Base-by-base conservation (phyloP, 495 filamentous ascomycete species). In the Xylaria cubensis region DNA sequence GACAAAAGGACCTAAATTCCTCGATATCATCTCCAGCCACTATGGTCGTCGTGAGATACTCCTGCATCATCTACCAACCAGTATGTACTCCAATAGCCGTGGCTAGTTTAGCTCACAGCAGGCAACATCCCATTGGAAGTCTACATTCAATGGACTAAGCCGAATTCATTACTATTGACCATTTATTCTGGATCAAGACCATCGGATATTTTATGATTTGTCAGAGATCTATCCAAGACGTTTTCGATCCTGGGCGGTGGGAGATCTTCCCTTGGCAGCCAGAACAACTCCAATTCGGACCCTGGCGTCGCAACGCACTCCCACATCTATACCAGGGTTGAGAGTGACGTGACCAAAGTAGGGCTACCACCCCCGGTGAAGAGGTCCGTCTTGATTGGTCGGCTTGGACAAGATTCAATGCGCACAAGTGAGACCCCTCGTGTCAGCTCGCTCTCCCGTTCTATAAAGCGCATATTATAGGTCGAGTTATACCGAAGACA, bases 121-220 rank as follows among this genome's bases (percentile, higher is more conserved):
- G 29, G 21, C 46, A 48, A 8, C 8, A 66, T 44, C 64, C 21
- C 36, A 61, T 58, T 10, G 34, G 39, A 4, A 26, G 59, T 44
- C 39, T 42, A 44, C 50, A n/a, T 39, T 24, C 10, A 55, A 36
- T 17, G 34, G 24, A 61, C 48, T 39, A 46, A 34, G 53, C 26
- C 41, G 46, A 68, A 42, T 65, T 61, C 63, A 50, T 19, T 69
- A 61, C 71, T 66, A 69, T 29, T 73, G 50, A 41, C 56, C 50
- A 59, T 29, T 39, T 8, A 39, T 41, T 32, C 61, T 67, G 15
- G 51, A 48, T 48, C 62, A 65, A 42, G 53, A 15, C 55, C 19
- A 70, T 77, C 77, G 77, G 75, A 67, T 69, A 75, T 68, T 77
- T 75, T 73, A 74, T 79, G 72, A 75, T 77, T 79, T 70, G 75